Base-by-base conservation (phyloP, 169 alveolate genomes). In the Plasmodium yoelii region DNA sequence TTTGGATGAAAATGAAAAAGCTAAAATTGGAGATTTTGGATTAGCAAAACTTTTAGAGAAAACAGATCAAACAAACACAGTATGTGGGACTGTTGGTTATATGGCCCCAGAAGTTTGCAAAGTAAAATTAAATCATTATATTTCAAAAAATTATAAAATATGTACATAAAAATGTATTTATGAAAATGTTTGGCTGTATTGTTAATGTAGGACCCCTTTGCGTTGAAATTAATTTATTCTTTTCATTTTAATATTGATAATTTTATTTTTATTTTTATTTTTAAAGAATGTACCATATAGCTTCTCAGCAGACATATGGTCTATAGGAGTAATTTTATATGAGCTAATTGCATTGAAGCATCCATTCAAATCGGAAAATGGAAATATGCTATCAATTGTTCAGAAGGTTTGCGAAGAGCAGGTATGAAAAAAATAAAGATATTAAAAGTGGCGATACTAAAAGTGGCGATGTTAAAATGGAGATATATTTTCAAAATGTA, bases 1-100 rank as follows among this genome's bases (percentile, higher is more conserved):
- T 74, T 67, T 87, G 46, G 92, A 87, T 59, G 89, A 75, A 44
- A n/a, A 87, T 13, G 92, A 75, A 72, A 53, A 73, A 72, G 89
- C 89, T 26, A 87, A 87, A 39, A 47, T 87, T 22, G 88, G 92
- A 19, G 92, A 87, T 47, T 87, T 87, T 34, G 92, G 92, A 2
- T 70, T 87, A 19, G 80, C 87, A 24, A 87, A 87, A 49, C 26
- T 86, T 69, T 59, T 86, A 18, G 91, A 86, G 34, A 55, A 87
- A 15, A 74, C 92, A 13, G 92, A 87, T 44, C 63, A 74, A 68
- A 53, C 89, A 59, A 53, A 19, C 57, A 87, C 92, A n/a, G 13
- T 87, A 49, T 87, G 92, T 51, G 92, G 92, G 10, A 87, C 92
- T 19, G 63, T 87, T n/a, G 87, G 92, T 55, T 87, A 87, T 42